A percentile compares a stretch with the other conserved stretches of the same genome.
phyloP scores from a whole-genome alignment of 2,329 filamentous ascomycete genomes.

The Nannizzia gypsea region DNA sequence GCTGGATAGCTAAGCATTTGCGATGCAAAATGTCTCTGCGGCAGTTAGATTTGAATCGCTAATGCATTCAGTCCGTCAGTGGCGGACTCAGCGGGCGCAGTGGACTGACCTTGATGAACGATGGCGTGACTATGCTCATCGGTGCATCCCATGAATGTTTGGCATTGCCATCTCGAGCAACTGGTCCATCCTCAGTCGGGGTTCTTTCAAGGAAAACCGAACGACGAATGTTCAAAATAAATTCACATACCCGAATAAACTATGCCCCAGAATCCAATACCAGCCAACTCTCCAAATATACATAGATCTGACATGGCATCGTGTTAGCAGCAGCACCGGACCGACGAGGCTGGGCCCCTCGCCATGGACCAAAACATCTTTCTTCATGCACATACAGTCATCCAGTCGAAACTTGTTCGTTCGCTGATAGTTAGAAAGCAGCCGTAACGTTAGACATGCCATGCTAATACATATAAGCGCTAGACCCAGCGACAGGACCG shows the following conservation, averaged over 20 bases:
- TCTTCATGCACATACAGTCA: neutral
- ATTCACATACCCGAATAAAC: neutral
- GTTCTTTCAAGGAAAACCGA: neutral
- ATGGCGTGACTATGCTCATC: neutral
- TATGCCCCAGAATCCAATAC: neutral
- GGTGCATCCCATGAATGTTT: neutral
- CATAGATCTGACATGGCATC: neutral
- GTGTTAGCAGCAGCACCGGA: neutral
- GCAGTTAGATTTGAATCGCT: neutral
- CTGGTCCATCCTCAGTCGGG: neutral
- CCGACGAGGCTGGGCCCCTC: neutral
- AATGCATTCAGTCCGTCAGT: neutral
- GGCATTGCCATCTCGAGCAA: neutral
- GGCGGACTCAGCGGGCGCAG: too few relatives aligned
- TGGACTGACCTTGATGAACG: neutral
- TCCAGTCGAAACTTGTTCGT: neutral
- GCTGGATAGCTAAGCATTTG: conserved; percentile 1
- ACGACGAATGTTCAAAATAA: neutral
- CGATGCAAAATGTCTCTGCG: neutral
- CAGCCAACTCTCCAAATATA: neutral
- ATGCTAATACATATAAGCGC: neutral
- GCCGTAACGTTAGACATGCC: neutral
- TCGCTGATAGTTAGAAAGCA: neutral
- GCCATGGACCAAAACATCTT: neutral
- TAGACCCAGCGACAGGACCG: neutral